Evolutionary conservation across 176 grass and related monocot genomes (phyloP).

Genomic region (Eragrostis curvula): DNA sequence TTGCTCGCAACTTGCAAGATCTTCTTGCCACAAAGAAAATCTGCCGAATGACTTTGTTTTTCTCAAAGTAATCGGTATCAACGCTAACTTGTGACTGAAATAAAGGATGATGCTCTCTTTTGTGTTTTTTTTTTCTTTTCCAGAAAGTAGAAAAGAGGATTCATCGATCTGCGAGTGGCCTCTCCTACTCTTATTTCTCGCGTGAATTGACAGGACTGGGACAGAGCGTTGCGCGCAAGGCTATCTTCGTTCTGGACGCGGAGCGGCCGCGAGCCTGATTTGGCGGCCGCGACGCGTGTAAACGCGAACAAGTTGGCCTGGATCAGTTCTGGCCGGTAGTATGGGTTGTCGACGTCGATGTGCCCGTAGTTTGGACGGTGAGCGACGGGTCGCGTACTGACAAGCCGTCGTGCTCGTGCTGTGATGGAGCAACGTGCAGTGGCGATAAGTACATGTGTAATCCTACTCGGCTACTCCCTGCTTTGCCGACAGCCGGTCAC

Average conservation of each 20-base stretch:
- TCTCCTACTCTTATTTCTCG: background rate
- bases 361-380: background rate
- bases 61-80: background rate
- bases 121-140: too few species aligned
- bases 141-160: too few species aligned
- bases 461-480: background rate
- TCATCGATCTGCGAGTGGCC: too few species aligned
- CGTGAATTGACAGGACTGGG: background rate
- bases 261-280: background rate
- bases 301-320: background rate
- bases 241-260: background rate
- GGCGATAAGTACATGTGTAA: background rate
- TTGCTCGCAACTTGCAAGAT: constrained; percentile 4
- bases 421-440: background rate
- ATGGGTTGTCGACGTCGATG: too few species aligned
- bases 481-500: constrained; percentile 31
- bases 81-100: background rate
- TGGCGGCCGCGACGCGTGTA: background rate
- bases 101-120: background rate
- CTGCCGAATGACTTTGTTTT: background rate
- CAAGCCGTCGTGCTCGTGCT: background rate
- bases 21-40: background rate
- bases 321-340: background rate
- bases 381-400: background rate
- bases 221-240: background rate